Base-by-base conservation (phyloP, 2,329 filamentous ascomycete species). In the Trichophaea hybrida region DNA sequence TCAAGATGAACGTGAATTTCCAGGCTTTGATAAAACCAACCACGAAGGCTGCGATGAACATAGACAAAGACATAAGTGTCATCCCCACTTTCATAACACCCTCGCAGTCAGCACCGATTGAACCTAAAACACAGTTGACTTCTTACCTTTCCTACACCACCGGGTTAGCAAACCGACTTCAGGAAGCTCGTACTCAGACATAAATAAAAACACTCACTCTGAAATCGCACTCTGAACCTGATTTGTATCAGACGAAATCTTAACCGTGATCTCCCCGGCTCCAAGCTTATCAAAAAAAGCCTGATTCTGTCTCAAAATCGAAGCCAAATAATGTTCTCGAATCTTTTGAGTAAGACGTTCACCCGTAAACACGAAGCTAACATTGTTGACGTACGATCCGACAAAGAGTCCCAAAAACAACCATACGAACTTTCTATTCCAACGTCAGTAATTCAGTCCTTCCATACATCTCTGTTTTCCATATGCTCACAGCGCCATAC, bases 371-470 rank as follows among this genome's bases (percentile, higher is more conserved):
- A 58, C 57, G 56, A 69, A 69, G 6, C 64, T 65, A 24, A 66
- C 54, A 1, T 64, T 69, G 6, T 61, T 33, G 5, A 63, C 35
- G 55, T 61, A 69, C 1, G 66, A 55, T 8, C 55, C 31, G 38
- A 65, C 58, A 31, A 67, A 68, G n/a, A 54, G 38, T 33, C 43
- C 64, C 43, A 65, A 56, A 38, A 94, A 75, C 65, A 93, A 93
- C 72, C 93, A 93, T 10, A 62, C 31, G 93, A 43, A 43, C 73
- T 6, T 88, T 84, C 66, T 84, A 79, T 48, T 76, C 75, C 4
- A 73, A 73, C 67, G 93, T 74, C 60, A 81, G 73, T 24, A 24
- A 24, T 24, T 24, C 24, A 24, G 24, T 24, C 1, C 55, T 74
- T 64, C 54, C 77, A 76, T 71, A 91, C 93, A 2, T 0, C 75